Percentiles rank a stretch among this genome's conserved stretches.
These are phyloP conservation scores for Lactifluus echinatus DNA, from an alignment of 768 basidiomycete genomes.

Conservation along the genomic window DNA sequence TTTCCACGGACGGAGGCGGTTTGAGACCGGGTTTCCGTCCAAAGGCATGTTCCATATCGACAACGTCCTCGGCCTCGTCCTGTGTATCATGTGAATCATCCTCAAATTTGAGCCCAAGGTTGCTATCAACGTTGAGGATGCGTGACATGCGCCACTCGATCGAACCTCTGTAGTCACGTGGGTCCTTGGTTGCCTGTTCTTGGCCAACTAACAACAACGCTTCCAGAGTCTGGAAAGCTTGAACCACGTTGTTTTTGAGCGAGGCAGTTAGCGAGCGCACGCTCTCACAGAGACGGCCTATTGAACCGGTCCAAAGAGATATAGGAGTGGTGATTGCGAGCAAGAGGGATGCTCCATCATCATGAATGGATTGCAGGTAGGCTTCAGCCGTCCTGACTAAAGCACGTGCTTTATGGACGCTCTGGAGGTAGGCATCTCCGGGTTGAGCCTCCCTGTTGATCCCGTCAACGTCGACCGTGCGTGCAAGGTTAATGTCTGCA, in stretches of 20 bases:
- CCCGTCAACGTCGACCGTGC: constrained; percentile 77
- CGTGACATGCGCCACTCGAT: constrained; percentile 75
- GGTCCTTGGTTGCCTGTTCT: constrained; percentile 61
- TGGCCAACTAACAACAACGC: constrained; percentile 53
- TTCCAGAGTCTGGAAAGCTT: constrained; percentile 53
- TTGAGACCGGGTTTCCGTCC: constrained; percentile 26
- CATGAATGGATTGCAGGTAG: constrained; percentile 63
- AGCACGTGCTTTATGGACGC: constrained; percentile 58
- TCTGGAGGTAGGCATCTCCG: constrained; percentile 48
- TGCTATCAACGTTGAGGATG: constrained; percentile 49
- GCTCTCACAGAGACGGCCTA: constrained; percentile 7
- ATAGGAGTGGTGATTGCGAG: constrained; percentile 45
- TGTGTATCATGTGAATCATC: constrained; percentile 29
- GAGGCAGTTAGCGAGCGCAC: constrained; percentile 38
- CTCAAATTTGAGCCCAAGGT: constrained; percentile 31
- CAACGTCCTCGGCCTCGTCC: constrained; percentile 43
- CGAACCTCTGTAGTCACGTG: constrained; percentile 63
- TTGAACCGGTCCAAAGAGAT: constrained; percentile 4
- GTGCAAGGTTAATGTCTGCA: constrained; percentile 68
- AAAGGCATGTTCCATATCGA: constrained; percentile 50
- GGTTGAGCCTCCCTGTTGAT: constrained; percentile 40
- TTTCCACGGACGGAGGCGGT: not conserved
- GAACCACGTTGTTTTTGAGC: constrained; percentile 46
- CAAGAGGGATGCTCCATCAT: constrained; percentile 56
- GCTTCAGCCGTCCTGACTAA: constrained; percentile 66